These are phyloP conservation scores for Calonectria pauciramosa DNA, from an alignment of 2,329 filamentous ascomycete species.

Conservation along the genomic window DNA sequence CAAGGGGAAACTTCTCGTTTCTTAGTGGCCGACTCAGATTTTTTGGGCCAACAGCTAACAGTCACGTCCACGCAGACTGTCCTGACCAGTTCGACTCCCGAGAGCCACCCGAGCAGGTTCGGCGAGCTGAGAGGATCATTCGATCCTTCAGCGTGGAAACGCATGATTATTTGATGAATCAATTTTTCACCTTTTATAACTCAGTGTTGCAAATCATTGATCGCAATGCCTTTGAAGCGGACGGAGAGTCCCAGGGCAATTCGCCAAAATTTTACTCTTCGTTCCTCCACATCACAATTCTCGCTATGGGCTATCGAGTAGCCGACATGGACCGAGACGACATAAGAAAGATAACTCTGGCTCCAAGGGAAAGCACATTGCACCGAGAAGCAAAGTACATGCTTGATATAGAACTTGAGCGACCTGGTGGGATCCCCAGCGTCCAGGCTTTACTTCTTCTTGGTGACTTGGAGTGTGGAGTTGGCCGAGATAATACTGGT, in stretches of 20 bases:
- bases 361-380: slow-evolving; percentile 63
- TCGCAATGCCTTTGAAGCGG: slow-evolving; percentile 62
- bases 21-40: slow-evolving; percentile 64
- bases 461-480: slow-evolving; percentile 66
- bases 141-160: slow-evolving; percentile 59
- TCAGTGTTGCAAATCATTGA: slow-evolving; percentile 63
- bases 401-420: slow-evolving; percentile 66
- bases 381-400: slow-evolving; percentile 68
- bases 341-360: slow-evolving; percentile 61
- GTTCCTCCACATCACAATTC: slow-evolving; percentile 65
- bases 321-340: slow-evolving; percentile 64
- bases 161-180: slow-evolving; percentile 65
- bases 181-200: slow-evolving; percentile 68
- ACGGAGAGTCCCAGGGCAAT: slow-evolving; percentile 55
- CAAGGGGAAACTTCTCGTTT: slow-evolving; percentile 64
- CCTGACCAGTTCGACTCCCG: slow-evolving; percentile 51
- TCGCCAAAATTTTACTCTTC: slow-evolving; percentile 64
- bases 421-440: slow-evolving; percentile 64
- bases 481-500: slow-evolving; percentile 66
- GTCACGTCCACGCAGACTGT: slow-evolving; percentile 62
- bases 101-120: slow-evolving; percentile 60
- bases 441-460: slow-evolving; percentile 66
- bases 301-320: slow-evolving; percentile 66
- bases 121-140: slow-evolving; percentile 63
- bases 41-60: slow-evolving; percentile 68